Conservation (phyloP, 768 basidiomycete genomes). For the Lentinula edodes region DNA sequence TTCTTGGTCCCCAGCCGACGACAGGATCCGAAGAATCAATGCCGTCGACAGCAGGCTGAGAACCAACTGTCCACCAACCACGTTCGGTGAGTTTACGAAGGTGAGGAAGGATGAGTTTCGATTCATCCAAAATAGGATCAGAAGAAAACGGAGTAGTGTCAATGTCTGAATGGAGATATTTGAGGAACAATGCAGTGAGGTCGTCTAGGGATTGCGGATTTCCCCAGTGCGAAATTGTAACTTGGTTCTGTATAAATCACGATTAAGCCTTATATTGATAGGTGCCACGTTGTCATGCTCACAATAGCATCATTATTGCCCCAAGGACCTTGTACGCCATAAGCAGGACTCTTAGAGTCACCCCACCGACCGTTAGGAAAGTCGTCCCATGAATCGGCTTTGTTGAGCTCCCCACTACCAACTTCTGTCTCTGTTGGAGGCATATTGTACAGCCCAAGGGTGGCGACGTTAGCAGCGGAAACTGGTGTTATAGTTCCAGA, state of each 20-base stretch:
- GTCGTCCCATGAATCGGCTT: conserved; percentile 85
- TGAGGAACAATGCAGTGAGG: conserved; percentile 73
- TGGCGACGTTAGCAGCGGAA: conserved; percentile 59
- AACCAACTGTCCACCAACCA: conserved; percentile 96
- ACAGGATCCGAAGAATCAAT: conserved; percentile 65
- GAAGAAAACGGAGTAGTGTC: conserved; percentile 86
- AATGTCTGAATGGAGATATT: conserved; percentile 70
- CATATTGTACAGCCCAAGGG: conserved; percentile 44
- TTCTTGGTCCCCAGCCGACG: conserved; percentile 90
- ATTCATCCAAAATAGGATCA: conserved; percentile 76
- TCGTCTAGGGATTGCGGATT: conserved; percentile 58
- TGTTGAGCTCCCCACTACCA: conserved; percentile 69
- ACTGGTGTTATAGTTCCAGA: conserved; percentile 51
- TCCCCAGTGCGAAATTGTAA: conserved; percentile 72
- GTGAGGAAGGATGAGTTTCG: conserved; percentile 70
- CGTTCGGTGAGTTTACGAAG: conserved; percentile 69
- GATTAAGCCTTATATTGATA: background rate
- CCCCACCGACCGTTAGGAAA: conserved; percentile 99
- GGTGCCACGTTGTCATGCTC: background rate
- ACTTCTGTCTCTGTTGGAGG: conserved; percentile 49
- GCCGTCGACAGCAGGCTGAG: conserved; percentile 91
- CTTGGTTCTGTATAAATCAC: conserved; percentile 39
- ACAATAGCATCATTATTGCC: conserved; percentile 63
- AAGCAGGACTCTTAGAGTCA: conserved; percentile 96
- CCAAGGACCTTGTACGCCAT: conserved; percentile 77